Evolutionary conservation across 106 monocot genomes (phyloP).

Genomic region (Allium sativum): DNA sequence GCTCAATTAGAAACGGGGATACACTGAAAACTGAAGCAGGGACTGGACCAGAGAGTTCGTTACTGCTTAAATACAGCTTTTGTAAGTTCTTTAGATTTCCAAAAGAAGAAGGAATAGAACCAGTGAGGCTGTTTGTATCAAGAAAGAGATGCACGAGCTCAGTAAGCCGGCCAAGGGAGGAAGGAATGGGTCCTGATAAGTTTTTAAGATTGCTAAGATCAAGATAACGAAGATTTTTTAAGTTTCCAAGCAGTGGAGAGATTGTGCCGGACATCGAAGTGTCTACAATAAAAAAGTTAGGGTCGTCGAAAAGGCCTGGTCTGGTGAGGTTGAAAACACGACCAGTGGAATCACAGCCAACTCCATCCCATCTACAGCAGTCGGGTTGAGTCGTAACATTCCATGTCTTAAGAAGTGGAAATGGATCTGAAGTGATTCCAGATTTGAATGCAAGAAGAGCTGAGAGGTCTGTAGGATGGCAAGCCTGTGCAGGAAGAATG

Average conservation of each 20-base stretch:
- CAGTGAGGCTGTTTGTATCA: background rate
- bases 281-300: background rate
- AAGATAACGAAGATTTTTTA: background rate
- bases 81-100: constrained; percentile 10
- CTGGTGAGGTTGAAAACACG: background rate
- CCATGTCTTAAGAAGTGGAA: constrained; percentile 24
- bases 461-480: constrained; percentile 20
- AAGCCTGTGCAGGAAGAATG: constrained; percentile 1
- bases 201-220: constrained; percentile 5
- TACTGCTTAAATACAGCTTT: constrained; percentile 13
- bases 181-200: constrained; percentile 4
- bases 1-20: constrained; percentile 3
- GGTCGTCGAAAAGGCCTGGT: background rate
- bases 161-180: background rate
- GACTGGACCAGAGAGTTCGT: constrained; percentile 16
- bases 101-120: constrained; percentile 13
- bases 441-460: constrained; percentile 34
- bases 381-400: constrained; percentile 14
- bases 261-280: constrained; percentile 4
- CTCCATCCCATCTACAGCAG: constrained; percentile 30
- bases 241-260: background rate
- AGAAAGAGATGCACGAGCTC: background rate
- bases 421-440: constrained; percentile 21
- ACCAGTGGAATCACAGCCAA: constrained; percentile 12
- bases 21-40: constrained; percentile 9